Base-by-base conservation (phyloP, 345 rosid genomes). In the Bruguiera parviflora region DNA sequence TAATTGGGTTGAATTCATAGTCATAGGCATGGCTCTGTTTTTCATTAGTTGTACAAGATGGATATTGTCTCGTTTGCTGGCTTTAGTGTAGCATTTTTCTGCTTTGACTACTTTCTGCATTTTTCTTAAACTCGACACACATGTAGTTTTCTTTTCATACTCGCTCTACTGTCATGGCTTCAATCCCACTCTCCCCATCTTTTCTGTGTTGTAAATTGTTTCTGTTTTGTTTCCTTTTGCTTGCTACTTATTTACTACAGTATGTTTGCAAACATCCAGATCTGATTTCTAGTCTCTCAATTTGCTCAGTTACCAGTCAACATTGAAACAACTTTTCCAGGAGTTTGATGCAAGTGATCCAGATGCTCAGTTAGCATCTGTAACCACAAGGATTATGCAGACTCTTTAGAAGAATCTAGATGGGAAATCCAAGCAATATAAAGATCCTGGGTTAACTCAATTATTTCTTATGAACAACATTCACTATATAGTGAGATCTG, bases 401-500 rank as follows among this genome's bases (percentile, higher is more conserved):
- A 98, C 94, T 70, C 90, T 95, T 61, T 96, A 90, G 77, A 88
- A 67, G 73, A 95, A 92, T 74, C 81, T 95, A 57, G 98, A 96
- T 70, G 96, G 96, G 59, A 94, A 94, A 80, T 86, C 97, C n/a
- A 94, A 86, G 78, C 99, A 91, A 61, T 94, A 96, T 73, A 96
- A 78, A 84, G 99, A 96, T 78, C 87, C 97, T 66, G 91, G 95
- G 28, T 71, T 96, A 66, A 90, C 98, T 39, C 98, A 96, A 27
- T 75, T 96, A n/a, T 96, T 96, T 80, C 82, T 96, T 28, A 96
- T 96, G 98, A 96, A 96, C 80, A 96, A 96, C 66, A 82, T 90
- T 76, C 98, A 96, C 80, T 92, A 96, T 74, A 92, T 96, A 53
- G 99, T 96, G 75, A 85, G 98, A 96, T 96, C 98, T 16, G 97